Base-by-base conservation (phyloP, 2,329 filamentous ascomycete species). In the Camptophora hylomeconis region DNA sequence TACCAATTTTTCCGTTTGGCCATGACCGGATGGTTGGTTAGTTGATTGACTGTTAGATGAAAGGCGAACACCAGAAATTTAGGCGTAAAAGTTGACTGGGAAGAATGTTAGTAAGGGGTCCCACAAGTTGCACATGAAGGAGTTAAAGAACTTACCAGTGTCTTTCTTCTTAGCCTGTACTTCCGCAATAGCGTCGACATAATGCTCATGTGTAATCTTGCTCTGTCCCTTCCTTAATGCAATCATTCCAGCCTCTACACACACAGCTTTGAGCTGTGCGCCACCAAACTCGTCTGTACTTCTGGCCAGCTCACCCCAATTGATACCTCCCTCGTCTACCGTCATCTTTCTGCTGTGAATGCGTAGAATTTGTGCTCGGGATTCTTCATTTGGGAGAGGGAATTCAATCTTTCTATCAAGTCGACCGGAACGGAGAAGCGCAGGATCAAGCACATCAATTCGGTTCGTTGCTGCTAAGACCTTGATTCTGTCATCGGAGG, bases 291-390 rank as follows among this genome's bases (percentile, higher is more conserved):
- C 89, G 54, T 98, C 89, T 11, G 89, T 98, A 60, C 84, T 94
- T 49, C 89, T 75, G 5, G 89, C 89, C 60, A 98, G 56, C 57
- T 98, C 89, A 35, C 76, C 71, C 86, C 89, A 98, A 67, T 98
- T 98, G 51, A 98, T 80, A 31, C 69, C 76, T 9, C 31, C 44
- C 30, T 83, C 75, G 48, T 93, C 84, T 9, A 94, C 83, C 40
- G 80, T 89, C 89, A 98, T 98, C 67, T 98, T 98, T 47, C 89
- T 75, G 34, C 81, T 92, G 62, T 98, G 89, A 44, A 98, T 98
- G 59, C 84, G 84, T 45, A 98, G 64, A 56, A 98, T 98, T 61
- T 98, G 87, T 12, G 87, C 87, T 37, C 89, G 76, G 2, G 89
- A 86, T 61, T 98, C 89, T 59, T 98, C 92, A 51, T 98, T 98